Conservation (phyloP, 768 basidiomycete genomes). For the Phlebiopsis gigantea region DNA sequence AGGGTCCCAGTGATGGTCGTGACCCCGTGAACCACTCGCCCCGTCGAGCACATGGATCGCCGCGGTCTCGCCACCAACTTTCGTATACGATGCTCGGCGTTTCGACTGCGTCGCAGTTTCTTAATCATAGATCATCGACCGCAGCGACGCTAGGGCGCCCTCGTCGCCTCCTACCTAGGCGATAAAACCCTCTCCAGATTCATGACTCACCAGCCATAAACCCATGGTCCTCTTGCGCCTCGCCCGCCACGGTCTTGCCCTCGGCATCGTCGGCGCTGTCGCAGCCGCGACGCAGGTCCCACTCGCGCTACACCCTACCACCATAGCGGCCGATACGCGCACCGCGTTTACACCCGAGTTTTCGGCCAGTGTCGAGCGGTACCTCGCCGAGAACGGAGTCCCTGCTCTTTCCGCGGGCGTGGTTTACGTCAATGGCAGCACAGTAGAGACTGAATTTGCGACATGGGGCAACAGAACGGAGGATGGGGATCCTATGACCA, state of each 20-base stretch:
- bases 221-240: not conserved
- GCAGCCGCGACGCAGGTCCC: not conserved
- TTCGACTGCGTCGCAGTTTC: not conserved
- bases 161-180: too few species aligned
- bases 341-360: constrained; percentile 5
- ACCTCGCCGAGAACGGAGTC: constrained; percentile 1
- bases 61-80: not conserved
- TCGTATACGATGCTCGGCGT: not conserved
- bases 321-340: not conserved
- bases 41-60: not conserved
- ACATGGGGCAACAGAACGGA: constrained; percentile 10
- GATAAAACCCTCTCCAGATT: too few species aligned
- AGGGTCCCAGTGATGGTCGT: not conserved
- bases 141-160: too few species aligned
- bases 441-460: constrained; percentile 1
- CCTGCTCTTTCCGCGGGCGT: constrained; percentile 13
- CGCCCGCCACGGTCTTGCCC: too few species aligned
- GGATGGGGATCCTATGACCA: constrained; percentile 2
- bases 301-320: not conserved
- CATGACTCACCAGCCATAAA: too few species aligned
- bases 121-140: not conserved
- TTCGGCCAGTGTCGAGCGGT: not conserved
- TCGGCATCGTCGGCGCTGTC: not conserved
- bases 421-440: constrained; percentile 5
- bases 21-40: too few species aligned